Conservation (phyloP, 2,329 filamentous ascomycete species). For the Dactylellina leptospora region DNA sequence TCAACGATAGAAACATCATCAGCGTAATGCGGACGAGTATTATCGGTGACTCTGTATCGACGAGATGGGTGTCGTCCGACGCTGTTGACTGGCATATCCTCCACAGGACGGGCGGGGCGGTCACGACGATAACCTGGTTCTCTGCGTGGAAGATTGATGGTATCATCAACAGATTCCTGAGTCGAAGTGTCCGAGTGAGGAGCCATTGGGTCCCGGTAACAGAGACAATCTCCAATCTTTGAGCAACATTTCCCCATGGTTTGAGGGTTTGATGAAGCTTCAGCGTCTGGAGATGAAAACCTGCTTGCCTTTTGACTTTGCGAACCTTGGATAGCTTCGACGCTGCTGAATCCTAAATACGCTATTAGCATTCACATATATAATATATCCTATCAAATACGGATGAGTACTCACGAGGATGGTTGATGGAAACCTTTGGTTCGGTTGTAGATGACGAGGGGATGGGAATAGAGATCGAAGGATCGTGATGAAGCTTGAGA, state of each 20-base stretch:
- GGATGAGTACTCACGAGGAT: too few species aligned
- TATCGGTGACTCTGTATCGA: neutral
- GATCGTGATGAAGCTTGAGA: too few species aligned
- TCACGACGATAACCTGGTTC: neutral
- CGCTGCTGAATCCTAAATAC: too few species aligned
- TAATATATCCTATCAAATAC: too few species aligned
- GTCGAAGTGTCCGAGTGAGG: slow-evolving; percentile 23
- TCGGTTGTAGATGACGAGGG: too few species aligned
- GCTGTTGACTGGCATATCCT: neutral
- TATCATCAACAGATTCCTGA: slow-evolving; percentile 24
- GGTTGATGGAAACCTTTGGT: too few species aligned
- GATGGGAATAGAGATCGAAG: too few species aligned
- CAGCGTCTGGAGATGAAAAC: neutral
- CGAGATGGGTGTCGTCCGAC: neutral
- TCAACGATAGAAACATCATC: neutral
- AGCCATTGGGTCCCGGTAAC: slow-evolving; percentile 10
- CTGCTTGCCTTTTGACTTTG: too few species aligned
- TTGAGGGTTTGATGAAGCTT: neutral
- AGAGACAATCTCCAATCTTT: slow-evolving; percentile 4
- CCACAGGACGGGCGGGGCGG: neutral
- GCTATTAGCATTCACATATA: too few species aligned
- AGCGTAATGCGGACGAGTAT: neutral
- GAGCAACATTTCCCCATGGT: slow-evolving; percentile 1
- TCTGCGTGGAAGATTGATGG: slow-evolving; percentile 8
- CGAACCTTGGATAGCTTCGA: too few species aligned